phyloP scores from a whole-genome alignment of 192 early-diverging fungal genomes.

The Anaeromyces robustus region DNA sequence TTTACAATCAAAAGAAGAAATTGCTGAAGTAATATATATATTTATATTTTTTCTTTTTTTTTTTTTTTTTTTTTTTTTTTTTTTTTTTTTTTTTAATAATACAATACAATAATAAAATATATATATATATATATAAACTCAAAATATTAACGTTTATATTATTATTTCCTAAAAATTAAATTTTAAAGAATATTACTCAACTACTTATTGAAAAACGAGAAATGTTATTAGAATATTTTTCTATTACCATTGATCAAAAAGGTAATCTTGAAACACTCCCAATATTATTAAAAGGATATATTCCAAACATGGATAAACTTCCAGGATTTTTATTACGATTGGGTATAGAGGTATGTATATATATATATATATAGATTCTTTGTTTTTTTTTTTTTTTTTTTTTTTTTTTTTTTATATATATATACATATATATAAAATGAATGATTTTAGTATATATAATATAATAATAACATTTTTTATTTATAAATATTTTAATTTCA shows the following conservation, averaged over 20 bases:
- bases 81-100: not conserved
- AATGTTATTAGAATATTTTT: constrained; percentile 87
- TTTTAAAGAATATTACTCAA: constrained; percentile 4
- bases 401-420: not conserved
- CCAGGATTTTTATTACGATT: constrained; percentile 69
- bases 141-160: too few relatives aligned
- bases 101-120: too few relatives aligned
- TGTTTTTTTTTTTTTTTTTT: not conserved
- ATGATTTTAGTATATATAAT: not conserved
- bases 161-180: too few relatives aligned
- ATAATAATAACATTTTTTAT: not conserved
- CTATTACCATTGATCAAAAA: constrained; percentile 43
- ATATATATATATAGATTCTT: not conserved
- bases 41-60: not conserved
- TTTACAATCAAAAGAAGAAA: constrained; percentile 33
- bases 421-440: too few relatives aligned
- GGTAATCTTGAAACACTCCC: constrained; percentile 58
- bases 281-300: constrained; percentile 63
- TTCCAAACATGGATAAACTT: constrained; percentile 69
- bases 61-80: not conserved
- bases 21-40: constrained; percentile 29
- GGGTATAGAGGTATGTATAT: constrained; percentile 38
- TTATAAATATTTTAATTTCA: constrained; percentile 1
- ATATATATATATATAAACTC: too few relatives aligned
- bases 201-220: constrained; percentile 33